phyloP scores from a whole-genome alignment of 129 eudicot genomes.

The Lactuca saligna region DNA sequence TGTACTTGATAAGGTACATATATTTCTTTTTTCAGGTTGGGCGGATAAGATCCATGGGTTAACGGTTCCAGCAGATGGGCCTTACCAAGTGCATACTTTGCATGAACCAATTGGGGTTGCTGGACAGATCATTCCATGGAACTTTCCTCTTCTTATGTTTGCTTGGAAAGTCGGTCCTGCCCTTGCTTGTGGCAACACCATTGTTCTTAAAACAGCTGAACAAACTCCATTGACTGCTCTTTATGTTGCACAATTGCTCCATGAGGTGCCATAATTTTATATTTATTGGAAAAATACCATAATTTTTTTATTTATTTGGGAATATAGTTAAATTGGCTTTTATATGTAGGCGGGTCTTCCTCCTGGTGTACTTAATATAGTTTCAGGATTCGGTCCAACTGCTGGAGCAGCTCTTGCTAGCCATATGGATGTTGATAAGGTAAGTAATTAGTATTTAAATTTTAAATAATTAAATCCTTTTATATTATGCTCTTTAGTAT shows the following conservation, averaged over 20 bases:
- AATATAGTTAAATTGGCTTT: not conserved
- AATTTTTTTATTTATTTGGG: not conserved
- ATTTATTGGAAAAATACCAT: slow-evolving; percentile 7
- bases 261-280: slow-evolving; percentile 35
- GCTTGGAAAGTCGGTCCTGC: slow-evolving; percentile 78
- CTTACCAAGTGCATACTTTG: slow-evolving; percentile 51
- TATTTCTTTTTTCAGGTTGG: slow-evolving; percentile 45
- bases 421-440: slow-evolving; percentile 72
- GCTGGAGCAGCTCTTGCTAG: slow-evolving; percentile 73
- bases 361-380: slow-evolving; percentile 59
- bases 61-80: slow-evolving; percentile 64
- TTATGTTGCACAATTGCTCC: slow-evolving; percentile 45
- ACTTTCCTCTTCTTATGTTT: slow-evolving; percentile 65
- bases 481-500: slow-evolving; percentile 1
- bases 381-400: slow-evolving; percentile 62
- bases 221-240: slow-evolving; percentile 66
- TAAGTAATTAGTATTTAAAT: slow-evolving; percentile 12
- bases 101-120: slow-evolving; percentile 69
- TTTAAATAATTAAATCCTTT: not conserved
- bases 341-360: slow-evolving; percentile 61
- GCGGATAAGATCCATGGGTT: slow-evolving; percentile 74
- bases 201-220: slow-evolving; percentile 55
- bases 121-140: slow-evolving; percentile 66
- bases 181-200: slow-evolving; percentile 52
- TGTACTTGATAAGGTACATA: not conserved